Conservation (phyloP, 306 rosid species). For the Alnus glutinosa region DNA sequence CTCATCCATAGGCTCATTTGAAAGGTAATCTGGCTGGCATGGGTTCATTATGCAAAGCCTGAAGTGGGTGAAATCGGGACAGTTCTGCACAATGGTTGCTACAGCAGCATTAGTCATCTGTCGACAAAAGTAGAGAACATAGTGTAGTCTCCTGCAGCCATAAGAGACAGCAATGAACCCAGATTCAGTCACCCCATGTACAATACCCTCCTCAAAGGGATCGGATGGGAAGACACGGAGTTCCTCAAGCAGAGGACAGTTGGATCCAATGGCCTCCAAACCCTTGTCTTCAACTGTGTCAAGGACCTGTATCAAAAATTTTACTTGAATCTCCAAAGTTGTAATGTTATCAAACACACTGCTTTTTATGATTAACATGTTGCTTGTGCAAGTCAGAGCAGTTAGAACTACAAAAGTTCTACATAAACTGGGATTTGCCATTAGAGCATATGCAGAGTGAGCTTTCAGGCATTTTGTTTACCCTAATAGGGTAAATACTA, state of each 20-base stretch:
- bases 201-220: slow-evolving; percentile 55
- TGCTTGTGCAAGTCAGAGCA: neutral
- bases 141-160: slow-evolving; percentile 74
- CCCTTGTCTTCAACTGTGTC: slow-evolving; percentile 88
- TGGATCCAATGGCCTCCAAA: slow-evolving; percentile 69
- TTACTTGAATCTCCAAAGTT: neutral
- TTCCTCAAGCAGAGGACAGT: slow-evolving; percentile 84
- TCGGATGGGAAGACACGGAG: slow-evolving; percentile 80
- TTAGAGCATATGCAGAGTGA: neutral
- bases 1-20: slow-evolving; percentile 72
- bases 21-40: slow-evolving; percentile 57
- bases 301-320: slow-evolving; percentile 56
- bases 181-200: slow-evolving; percentile 68
- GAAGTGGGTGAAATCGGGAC: slow-evolving; percentile 82
- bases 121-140: slow-evolving; percentile 80
- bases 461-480: neutral
- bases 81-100: slow-evolving; percentile 75
- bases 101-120: slow-evolving; percentile 93
- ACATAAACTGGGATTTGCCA: neutral
- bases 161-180: slow-evolving; percentile 77
- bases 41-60: slow-evolving; percentile 85
- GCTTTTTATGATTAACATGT: neutral
- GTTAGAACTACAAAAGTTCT: neutral
- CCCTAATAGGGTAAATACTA: no score
- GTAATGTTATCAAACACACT: neutral